A percentile compares a stretch with the other conserved stretches of the same genome.
These are phyloP conservation scores for Podaxis rugospora DNA, from an alignment of 768 basidiomycete genomes.

Conservation along the genomic window DNA sequence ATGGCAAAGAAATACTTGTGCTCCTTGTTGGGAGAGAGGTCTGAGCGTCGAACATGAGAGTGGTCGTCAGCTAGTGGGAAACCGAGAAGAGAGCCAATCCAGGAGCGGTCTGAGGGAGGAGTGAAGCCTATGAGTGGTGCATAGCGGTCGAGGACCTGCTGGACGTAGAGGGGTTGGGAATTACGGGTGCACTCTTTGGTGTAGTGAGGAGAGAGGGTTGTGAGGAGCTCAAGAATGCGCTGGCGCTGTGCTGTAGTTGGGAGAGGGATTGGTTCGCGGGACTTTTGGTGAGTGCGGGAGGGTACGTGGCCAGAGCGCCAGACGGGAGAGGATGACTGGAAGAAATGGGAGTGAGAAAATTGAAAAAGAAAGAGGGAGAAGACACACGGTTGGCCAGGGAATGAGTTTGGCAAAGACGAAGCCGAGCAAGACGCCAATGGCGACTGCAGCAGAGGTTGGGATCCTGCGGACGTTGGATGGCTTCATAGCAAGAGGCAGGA, in stretches of 20 bases:
- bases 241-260: constrained; percentile 83
- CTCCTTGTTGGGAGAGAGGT: constrained; percentile 38
- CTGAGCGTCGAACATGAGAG: constrained; percentile 31
- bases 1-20: constrained; percentile 99
- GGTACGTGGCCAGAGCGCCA: constrained; percentile 57
- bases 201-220: constrained; percentile 85
- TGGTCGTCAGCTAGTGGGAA: constrained; percentile 31
- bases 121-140: constrained; percentile 77
- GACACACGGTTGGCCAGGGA: constrained; percentile 39
- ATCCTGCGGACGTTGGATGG: constrained; percentile 31
- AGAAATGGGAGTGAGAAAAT: not conserved
- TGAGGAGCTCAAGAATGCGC: constrained; percentile 83
- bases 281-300: constrained; percentile 45
- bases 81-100: constrained; percentile 53
- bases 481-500: constrained; percentile 3
- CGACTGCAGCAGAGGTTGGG: constrained; percentile 51
- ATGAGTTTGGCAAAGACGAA: constrained; percentile 49
- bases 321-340: constrained; percentile 31
- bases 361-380: not conserved
- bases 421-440: constrained; percentile 60
- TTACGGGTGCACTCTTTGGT: constrained; percentile 88
- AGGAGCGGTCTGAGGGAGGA: constrained; percentile 51
- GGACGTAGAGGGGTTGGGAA: constrained; percentile 78
- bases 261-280: constrained; percentile 60
- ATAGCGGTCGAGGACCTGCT: constrained; percentile 87